A percentile compares a stretch with the other conserved stretches of the same genome.
Conservation (phyloP, 306 rosid genomes). For the Hippophae tibetana region DNA sequence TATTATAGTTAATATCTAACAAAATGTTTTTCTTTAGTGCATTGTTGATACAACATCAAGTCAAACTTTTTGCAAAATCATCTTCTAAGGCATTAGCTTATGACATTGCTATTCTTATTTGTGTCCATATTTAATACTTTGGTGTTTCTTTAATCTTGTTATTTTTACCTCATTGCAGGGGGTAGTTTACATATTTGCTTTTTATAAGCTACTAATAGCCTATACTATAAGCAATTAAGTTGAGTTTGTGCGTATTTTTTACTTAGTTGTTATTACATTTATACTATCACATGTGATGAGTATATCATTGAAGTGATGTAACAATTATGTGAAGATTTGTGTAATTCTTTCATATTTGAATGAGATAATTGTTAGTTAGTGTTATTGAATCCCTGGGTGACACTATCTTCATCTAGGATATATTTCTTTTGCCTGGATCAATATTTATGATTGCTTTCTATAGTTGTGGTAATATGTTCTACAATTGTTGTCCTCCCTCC, state of each 20-base stretch:
- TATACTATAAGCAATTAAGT: conserved; percentile 28
- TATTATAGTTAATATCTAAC: conserved; percentile 10
- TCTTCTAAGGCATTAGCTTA: conserved; percentile 49
- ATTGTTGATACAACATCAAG: conserved; percentile 68
- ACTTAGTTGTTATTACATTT: conserved; percentile 25
- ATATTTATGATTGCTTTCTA: conserved; percentile 26
- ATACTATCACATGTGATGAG: conserved; percentile 37
- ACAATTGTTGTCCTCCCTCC: conserved; percentile 32
- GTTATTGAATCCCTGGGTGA: conserved; percentile 30
- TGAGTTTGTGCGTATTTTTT: conserved; percentile 34
- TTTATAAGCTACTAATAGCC: conserved; percentile 42
- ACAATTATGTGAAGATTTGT: conserved; percentile 31
- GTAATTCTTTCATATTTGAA: conserved; percentile 29
- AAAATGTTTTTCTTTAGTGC: conserved; percentile 35
- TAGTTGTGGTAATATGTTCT: conserved; percentile 51
- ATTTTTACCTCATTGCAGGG: conserved; percentile 37
- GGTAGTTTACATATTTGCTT: conserved; percentile 38
- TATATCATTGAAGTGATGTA: conserved; percentile 22
- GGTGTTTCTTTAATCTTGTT: conserved; percentile 2
- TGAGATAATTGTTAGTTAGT: conserved; percentile 42
- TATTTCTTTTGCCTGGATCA: conserved; percentile 31
- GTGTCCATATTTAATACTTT: background rate
- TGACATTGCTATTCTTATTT: background rate
- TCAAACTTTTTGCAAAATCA: conserved; percentile 35
- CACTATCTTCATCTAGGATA: conserved; percentile 22